Evolutionary conservation across 495 filamentous ascomycete genomes (phyloP).

Genomic region (Usnea hakonensis): DNA sequence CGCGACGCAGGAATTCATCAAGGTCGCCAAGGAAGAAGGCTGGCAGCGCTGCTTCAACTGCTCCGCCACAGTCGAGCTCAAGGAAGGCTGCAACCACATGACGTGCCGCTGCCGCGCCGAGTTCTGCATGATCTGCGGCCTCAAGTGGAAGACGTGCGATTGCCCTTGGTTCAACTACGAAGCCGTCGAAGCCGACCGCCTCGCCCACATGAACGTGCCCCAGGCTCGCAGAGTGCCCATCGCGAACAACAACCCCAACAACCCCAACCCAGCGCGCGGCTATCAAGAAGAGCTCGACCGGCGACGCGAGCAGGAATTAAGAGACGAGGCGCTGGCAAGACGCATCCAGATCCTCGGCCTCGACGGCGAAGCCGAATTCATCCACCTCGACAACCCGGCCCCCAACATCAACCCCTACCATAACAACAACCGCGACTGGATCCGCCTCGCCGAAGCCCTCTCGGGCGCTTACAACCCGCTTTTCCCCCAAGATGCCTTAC

Average conservation of each 20-base stretch:
- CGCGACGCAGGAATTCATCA: constrained; percentile 54
- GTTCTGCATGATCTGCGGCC: constrained; percentile 75
- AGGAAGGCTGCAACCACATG: constrained; percentile 80
- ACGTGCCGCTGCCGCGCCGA: constrained; percentile 74
- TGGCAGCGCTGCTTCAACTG: constrained; percentile 75
- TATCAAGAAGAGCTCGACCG: constrained; percentile 48
- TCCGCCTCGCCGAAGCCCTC: constrained; percentile 12
- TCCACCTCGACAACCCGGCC: background rate
- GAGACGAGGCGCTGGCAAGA: constrained; percentile 50
- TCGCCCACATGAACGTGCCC: constrained; percentile 52
- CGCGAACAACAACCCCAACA: constrained; percentile 26
- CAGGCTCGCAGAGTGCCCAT: constrained; percentile 12
- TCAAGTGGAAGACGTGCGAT: constrained; percentile 72
- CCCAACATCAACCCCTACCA: background rate
- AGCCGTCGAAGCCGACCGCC: constrained; percentile 46
- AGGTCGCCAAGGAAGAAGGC: constrained; percentile 61
- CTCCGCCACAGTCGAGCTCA: constrained; percentile 65
- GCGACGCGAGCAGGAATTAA: constrained; percentile 44
- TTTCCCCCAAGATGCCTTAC: no score
- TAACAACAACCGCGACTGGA: background rate
- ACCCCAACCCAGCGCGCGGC: constrained; percentile 29
- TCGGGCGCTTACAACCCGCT: background rate
- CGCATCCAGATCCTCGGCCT: constrained; percentile 44
- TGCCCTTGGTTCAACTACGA: constrained; percentile 74
- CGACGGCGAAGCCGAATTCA: constrained; percentile 3